phyloP scores from a whole-genome alignment of 148 eudicot species.

The Camellia granthamiana region DNA sequence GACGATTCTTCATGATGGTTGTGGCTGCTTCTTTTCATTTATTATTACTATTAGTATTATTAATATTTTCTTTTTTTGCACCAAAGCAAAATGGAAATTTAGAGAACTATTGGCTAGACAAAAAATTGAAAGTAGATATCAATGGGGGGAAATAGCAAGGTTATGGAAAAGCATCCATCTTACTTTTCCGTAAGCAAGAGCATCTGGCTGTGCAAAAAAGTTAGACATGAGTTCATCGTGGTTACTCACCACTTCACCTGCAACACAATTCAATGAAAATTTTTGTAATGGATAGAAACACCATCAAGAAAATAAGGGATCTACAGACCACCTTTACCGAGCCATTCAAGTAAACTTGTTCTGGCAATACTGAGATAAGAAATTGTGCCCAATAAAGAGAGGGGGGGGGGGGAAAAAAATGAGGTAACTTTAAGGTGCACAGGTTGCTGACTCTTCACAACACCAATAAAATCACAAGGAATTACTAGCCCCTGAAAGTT shows the following conservation, averaged over 20 bases:
- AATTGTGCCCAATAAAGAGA: background rate
- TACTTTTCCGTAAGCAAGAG: conserved; percentile 97
- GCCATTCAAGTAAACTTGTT: too few relatives aligned
- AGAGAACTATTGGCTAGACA: too few relatives aligned
- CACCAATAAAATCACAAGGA: conserved; percentile 95
- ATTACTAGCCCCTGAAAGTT: conserved; percentile 77
- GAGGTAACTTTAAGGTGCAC: conserved; percentile 73
- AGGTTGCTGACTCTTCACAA: conserved; percentile 87
- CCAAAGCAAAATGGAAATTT: too few relatives aligned
- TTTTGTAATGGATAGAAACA: conserved; percentile 4
- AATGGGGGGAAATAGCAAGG: background rate
- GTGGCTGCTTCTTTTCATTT: too few relatives aligned
- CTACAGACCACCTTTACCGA: background rate
- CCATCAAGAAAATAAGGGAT: background rate
- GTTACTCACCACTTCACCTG: conserved; percentile 85
- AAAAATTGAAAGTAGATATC: too few relatives aligned
- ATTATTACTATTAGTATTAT: too few relatives aligned
- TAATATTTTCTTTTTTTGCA: too few relatives aligned
- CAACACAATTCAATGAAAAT: conserved; percentile 20
- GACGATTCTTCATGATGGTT: too few relatives aligned
- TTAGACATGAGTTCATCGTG: conserved; percentile 99
- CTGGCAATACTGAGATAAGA: background rate
- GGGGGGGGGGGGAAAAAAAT: background rate
- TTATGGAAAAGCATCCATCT: background rate
- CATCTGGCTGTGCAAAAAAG: conserved; percentile 96